phyloP scores from a whole-genome alignment of 2,329 filamentous ascomycete species.

The Juglanconis sp. region DNA sequence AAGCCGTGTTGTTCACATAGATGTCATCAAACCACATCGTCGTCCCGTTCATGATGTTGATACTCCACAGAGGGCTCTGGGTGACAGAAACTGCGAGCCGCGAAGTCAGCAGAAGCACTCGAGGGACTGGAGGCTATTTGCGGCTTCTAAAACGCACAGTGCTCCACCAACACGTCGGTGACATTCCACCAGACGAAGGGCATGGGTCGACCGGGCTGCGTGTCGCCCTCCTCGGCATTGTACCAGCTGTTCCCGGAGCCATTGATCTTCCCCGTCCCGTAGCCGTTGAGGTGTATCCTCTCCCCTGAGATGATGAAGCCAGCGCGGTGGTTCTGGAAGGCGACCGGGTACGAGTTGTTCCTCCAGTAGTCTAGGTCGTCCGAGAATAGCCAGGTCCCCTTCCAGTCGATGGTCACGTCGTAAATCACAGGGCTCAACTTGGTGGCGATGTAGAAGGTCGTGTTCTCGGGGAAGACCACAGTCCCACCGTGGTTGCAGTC shows the following conservation, averaged over 20 bases:
- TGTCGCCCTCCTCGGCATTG: constrained; percentile 41
- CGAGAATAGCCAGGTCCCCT: constrained; percentile 49
- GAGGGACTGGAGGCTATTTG: not conserved
- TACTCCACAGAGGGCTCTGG: constrained; percentile 49
- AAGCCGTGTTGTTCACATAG: constrained; percentile 46
- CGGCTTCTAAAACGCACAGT: constrained; percentile 29
- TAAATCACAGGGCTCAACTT: constrained; percentile 47
- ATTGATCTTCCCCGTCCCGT: constrained; percentile 50
- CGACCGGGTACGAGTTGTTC: constrained; percentile 48
- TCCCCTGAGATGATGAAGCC: constrained; percentile 49
- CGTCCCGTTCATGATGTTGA: constrained; percentile 58
- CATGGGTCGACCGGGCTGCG: constrained; percentile 51
- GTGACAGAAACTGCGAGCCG: constrained; percentile 37
- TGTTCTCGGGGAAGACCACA: constrained; percentile 46
- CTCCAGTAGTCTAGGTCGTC: constrained; percentile 53
- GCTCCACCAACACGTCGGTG: constrained; percentile 48
- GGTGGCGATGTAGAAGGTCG: constrained; percentile 49
- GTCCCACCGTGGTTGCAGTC: constrained; percentile 28
- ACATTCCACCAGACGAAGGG: constrained; percentile 58
- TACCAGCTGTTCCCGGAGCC: constrained; percentile 56
- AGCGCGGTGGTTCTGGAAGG: constrained; percentile 55
- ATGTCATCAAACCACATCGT: constrained; percentile 51
- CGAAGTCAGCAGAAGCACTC: not conserved
- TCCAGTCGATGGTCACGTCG: constrained; percentile 51
- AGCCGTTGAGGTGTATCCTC: constrained; percentile 48